phyloP scores from a whole-genome alignment of 768 basidiomycete species.

The Chlorophyllum brunneum region DNA sequence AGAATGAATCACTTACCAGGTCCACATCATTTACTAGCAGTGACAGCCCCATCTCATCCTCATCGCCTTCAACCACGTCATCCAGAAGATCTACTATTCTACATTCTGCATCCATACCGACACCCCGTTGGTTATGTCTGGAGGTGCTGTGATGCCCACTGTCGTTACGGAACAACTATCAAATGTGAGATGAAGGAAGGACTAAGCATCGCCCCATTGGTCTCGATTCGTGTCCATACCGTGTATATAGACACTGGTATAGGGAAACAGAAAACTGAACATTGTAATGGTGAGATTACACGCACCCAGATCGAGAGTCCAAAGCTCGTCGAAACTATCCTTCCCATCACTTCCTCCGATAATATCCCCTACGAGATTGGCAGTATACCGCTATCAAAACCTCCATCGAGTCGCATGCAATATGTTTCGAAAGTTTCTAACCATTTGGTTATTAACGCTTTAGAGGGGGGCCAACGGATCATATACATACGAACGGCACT shows the following conservation, averaged over 20 bases:
- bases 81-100: slow-evolving; percentile 93
- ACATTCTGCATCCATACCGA: slow-evolving; percentile 76
- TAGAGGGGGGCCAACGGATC: background rate
- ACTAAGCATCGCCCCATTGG: slow-evolving; percentile 56
- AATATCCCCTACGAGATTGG: slow-evolving; percentile 87
- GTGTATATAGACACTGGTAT: no score
- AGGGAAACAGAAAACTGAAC: no score
- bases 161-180: slow-evolving; percentile 84
- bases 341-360: slow-evolving; percentile 90
- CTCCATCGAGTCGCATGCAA: slow-evolving; percentile 28
- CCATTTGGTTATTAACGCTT: no score
- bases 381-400: slow-evolving; percentile 33
- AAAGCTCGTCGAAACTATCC: slow-evolving; percentile 85
- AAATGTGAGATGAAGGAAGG: slow-evolving; percentile 88
- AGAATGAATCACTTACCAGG: background rate
- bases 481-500: slow-evolving; percentile 34
- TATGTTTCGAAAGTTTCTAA: slow-evolving; percentile 35
- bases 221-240: slow-evolving; percentile 36
- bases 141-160: slow-evolving; percentile 69
- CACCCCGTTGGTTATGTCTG: slow-evolving; percentile 90
- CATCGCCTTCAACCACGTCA: slow-evolving; percentile 88
- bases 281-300: slow-evolving; percentile 11
- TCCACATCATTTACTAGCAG: slow-evolving; percentile 64
- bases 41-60: slow-evolving; percentile 93
- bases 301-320: slow-evolving; percentile 82